Percentiles rank a stretch among this genome's conserved stretches.
Conservation (phyloP, 2,329 filamentous ascomycete species). For the Botryotinia calthae region DNA sequence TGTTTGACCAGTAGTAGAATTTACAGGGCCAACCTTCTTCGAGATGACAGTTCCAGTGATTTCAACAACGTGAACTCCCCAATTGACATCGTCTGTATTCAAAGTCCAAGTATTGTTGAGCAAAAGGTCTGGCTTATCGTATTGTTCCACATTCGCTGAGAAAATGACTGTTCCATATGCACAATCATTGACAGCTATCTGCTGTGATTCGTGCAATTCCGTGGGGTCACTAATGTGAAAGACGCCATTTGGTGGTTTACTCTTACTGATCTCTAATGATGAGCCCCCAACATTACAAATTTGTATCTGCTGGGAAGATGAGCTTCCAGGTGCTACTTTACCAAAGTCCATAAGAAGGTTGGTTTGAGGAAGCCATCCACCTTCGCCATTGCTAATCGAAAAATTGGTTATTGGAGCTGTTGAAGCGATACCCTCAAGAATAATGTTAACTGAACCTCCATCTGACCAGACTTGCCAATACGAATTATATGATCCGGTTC, state of each 20-base stretch:
- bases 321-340: conserved; percentile 33
- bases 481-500: conserved; percentile 35
- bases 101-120: conserved; percentile 40
- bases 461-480: conserved; percentile 37
- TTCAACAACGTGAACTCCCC: conserved; percentile 39
- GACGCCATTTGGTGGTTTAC: conserved; percentile 36
- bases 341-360: conserved; percentile 34
- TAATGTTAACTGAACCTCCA: conserved; percentile 34
- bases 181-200: conserved; percentile 34
- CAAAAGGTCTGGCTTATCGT: conserved; percentile 30
- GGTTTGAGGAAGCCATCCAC: conserved; percentile 36
- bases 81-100: conserved; percentile 41
- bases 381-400: conserved; percentile 37
- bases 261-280: conserved; percentile 35
- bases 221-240: conserved; percentile 30
- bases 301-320: conserved; percentile 31
- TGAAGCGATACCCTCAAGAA: conserved; percentile 36
- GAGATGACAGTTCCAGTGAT: conserved; percentile 28
- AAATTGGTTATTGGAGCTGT: conserved; percentile 36
- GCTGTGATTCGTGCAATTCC: conserved; percentile 36
- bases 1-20: conserved; percentile 21
- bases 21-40: conserved; percentile 15
- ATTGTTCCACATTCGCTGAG: conserved; percentile 30
- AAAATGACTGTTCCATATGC: conserved; percentile 36
- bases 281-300: conserved; percentile 39